Base-by-base conservation (phyloP, 2,329 filamentous ascomycete species). In the Ceratocystis lukuohia region DNA sequence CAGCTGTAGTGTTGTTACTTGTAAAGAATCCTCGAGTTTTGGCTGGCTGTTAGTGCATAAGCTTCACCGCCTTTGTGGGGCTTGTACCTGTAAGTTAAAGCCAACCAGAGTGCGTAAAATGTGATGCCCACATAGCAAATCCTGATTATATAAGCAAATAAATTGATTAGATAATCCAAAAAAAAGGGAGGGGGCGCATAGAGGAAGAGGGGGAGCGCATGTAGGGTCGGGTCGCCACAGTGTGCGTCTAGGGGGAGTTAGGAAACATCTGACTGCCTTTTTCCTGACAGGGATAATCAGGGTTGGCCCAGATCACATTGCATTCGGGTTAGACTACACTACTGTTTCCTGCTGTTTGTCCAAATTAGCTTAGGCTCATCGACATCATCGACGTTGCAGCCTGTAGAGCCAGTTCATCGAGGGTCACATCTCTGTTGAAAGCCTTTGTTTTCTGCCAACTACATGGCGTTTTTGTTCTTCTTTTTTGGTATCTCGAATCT, bases 331-430 rank as follows among this genome's bases (percentile, higher is more conserved):
- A 22, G 50, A 17, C 10, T 30, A 5, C 17, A 17, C 30, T 17
- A 57, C 53, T 25, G 25, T 33, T 33, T 33, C 22, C 28, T 33
- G 25, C 20, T 33, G 53, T n/a, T 57, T 57, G 53, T 33, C 48
- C 20, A 1, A 53, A 53, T 28, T 30, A 30, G 28, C 53, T 33
- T 57, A 46, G 59, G 20, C 50, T 50, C 62, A 64, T 64, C 61
- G 50, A 64, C 61, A 64, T 64, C 65, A 62, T 64, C 61, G 62
- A 61, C 20, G 44, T 37, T 65, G 56, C 57, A 62, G 62, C 66
- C 66, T 67, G 45, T 25, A 30, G 48, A 20, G 45, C 17, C n/a
- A 17, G 45, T 8, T 17, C 48, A 53, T 53, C 20, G 1, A 28
- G 48, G 2, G 22, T 50, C 46, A n/a, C n/a, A 59, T 45, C 61